Base-by-base conservation (phyloP, 1,139 yeast genomes). In the Candida frijolesensis region DNA sequence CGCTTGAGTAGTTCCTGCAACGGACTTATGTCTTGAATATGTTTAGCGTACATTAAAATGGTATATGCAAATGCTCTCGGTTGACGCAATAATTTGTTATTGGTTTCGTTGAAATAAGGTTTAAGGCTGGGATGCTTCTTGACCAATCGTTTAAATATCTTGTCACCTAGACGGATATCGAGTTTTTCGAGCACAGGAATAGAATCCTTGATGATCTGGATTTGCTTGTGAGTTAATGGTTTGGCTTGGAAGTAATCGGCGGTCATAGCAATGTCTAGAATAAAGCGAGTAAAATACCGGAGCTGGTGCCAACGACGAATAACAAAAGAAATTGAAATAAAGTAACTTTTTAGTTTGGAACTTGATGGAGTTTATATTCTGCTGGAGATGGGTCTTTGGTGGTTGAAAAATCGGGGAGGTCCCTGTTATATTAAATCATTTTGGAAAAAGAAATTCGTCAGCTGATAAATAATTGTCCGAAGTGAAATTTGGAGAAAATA, bases 61-160 rank as follows among this genome's bases (percentile, higher is more conserved):
- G 90, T 79, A 57, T 74, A 79, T 1, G 90, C 90, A 49, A 86
- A 71, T 35, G 86, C 84, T 56, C 75, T 73, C 51, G 90, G 89
- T 62, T 86, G 92, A 47, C 74, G 72, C 51, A 79, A 75, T 34
- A 76, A 68, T 46, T 62, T 64, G 64, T 85, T 90, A 63, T 85
- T 79, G 3, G 85, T 68, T 57, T 71, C 76, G 64, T 85, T 85
- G 72, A 85, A 85, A 59, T 78, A 76, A 18, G 83, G 78, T 54
- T 71, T 71, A n/a, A 85, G 80, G 51, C 74, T 82, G 8, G 84
- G 84, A 58, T 80, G 71, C 19, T 69, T 76, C n/a, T 57, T 53
- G 34, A 85, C 67, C 89, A 86, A 82, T 57, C 75, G 71, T 22
- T 68, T 57, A 65, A 85, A 85, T 62, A 85, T 83, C 15, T 67